Conservation (phyloP, 306 rosid species). For the Quercus dentata region DNA sequence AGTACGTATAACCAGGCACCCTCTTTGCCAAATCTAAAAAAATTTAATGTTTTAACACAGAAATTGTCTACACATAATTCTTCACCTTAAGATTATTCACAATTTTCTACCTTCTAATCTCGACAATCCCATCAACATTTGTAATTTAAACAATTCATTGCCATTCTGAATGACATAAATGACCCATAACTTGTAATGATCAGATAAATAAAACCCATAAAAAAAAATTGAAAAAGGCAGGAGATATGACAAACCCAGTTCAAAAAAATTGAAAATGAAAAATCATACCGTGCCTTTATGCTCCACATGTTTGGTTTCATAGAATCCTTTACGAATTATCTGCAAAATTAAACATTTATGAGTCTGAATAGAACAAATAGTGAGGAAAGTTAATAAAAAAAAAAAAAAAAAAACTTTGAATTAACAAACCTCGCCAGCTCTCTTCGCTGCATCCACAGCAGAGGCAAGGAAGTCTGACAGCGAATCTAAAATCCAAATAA, state of each 20-base stretch:
- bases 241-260: background rate
- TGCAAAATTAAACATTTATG: conserved; percentile 17
- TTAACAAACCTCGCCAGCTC: conserved; percentile 72
- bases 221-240: background rate
- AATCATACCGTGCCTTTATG: conserved; percentile 74
- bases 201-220: background rate
- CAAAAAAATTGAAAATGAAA: background rate
- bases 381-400: background rate
- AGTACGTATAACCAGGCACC: background rate
- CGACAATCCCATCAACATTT: background rate
- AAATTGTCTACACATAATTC: background rate
- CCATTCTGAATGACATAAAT: background rate
- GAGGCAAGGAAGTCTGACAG: conserved; percentile 59
- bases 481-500: conserved; percentile 39
- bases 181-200: background rate
- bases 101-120: background rate
- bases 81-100: background rate
- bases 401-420: background rate
- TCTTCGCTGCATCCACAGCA: conserved; percentile 79
- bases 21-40: background rate
- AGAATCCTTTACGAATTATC: conserved; percentile 79
- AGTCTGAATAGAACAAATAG: background rate
- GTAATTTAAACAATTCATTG: background rate
- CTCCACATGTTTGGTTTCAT: conserved; percentile 67
- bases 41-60: background rate